A percentile compares a stretch with the other conserved stretches of the same genome.
Evolutionary conservation across 2,329 filamentous ascomycete species (phyloP).

Genomic region (Calonectria pteridis): DNA sequence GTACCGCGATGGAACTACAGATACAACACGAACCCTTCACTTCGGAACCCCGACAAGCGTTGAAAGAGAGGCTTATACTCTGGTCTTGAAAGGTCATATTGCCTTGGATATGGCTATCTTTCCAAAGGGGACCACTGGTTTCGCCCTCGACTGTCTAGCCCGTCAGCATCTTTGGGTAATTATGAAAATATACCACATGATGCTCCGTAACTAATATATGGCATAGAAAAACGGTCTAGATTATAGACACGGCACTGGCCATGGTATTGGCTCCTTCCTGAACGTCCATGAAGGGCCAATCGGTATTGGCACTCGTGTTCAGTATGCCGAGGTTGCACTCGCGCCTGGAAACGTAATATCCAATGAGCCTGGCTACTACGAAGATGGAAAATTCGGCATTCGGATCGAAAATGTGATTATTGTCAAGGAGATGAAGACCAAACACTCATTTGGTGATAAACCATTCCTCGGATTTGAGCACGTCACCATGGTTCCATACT

Average conservation of each 20-base stretch:
- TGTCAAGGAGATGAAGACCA: conserved; percentile 88
- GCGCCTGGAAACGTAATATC: conserved; percentile 95
- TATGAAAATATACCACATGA: conserved; percentile 37
- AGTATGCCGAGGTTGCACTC: conserved; percentile 91
- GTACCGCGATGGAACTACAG: conserved; percentile 94
- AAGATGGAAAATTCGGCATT: conserved; percentile 94
- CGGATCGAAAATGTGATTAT: conserved; percentile 97
- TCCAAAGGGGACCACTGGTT: conserved; percentile 94
- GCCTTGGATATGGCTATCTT: conserved; percentile 88
- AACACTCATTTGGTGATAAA: conserved; percentile 91
- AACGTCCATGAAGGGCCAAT: conserved; percentile 99
- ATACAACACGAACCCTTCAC: conserved; percentile 93
- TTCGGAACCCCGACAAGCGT: conserved; percentile 87
- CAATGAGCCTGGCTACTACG: conserved; percentile 96
- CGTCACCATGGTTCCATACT: conserved; percentile 97
- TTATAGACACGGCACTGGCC: conserved; percentile 95
- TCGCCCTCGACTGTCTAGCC: conserved; percentile 88
- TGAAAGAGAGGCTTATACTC: conserved; percentile 90
- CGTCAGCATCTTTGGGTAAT: conserved; percentile 90
- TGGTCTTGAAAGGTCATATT: conserved; percentile 95
- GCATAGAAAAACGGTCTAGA: conserved; percentile 77
- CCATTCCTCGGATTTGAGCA: conserved; percentile 96
- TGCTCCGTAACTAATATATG: conserved; percentile 31
- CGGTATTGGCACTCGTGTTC: conserved; percentile 91
- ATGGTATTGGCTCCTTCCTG: conserved; percentile 93